These are phyloP conservation scores for Tuber umbilicatum DNA, from an alignment of 495 filamentous ascomycete species.

Conservation along the genomic window DNA sequence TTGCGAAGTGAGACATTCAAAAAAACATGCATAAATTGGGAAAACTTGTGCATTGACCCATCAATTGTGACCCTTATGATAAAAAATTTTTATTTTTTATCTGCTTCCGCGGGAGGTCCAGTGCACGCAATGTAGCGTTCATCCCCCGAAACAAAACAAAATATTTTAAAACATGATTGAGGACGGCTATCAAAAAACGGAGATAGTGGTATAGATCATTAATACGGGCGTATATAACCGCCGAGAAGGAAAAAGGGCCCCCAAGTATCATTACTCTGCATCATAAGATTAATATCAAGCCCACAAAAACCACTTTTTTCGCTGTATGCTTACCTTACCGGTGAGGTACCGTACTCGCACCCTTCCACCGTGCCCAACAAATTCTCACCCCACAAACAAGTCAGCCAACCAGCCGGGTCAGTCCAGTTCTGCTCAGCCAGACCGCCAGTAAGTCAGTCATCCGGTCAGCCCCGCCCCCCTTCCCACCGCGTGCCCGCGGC, in stretches of 20 bases:
- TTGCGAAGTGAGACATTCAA: background rate
- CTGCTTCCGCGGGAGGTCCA: background rate
- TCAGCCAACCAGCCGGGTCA: background rate
- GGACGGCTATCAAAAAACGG: background rate
- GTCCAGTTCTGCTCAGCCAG: background rate
- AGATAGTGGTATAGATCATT: background rate
- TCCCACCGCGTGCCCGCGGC: background rate
- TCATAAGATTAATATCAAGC: background rate
- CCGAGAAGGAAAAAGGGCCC: background rate
- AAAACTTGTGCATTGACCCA: background rate
- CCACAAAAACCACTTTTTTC: background rate
- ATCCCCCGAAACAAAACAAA: background rate
- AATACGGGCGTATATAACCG: background rate
- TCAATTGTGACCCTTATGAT: background rate
- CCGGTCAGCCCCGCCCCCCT: background rate
- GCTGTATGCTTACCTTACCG: background rate
- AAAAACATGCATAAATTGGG: slow-evolving; percentile 4
- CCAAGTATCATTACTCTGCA: background rate
- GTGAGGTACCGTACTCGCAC: background rate
- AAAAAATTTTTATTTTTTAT: background rate
- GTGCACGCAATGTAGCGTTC: background rate
- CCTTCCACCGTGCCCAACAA: background rate
- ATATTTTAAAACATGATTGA: background rate
- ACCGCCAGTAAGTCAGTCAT: background rate
- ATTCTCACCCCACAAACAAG: background rate